Conservation (phyloP, 441 rosid species). For the Daphne laureola region DNA sequence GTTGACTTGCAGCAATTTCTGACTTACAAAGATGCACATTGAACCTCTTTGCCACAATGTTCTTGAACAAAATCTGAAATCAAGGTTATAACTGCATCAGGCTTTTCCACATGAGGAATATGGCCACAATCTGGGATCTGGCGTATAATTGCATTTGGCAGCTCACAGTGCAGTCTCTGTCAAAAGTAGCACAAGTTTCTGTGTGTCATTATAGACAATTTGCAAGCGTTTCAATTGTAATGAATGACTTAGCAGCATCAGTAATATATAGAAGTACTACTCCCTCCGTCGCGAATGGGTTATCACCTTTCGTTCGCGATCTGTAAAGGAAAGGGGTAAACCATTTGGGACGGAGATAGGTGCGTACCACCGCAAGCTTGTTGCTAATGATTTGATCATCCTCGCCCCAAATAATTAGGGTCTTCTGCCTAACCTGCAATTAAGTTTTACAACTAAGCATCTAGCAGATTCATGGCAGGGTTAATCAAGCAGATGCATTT, state of each 20-base stretch:
- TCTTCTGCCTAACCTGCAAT: constrained; percentile 57
- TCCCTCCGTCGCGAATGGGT: too few relatives aligned
- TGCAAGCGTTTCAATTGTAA: neutral
- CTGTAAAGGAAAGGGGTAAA: too few relatives aligned
- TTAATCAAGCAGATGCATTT: too few relatives aligned
- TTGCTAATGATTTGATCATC: constrained; percentile 67
- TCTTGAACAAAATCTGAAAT: constrained; percentile 46
- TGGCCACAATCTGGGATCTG: constrained; percentile 79
- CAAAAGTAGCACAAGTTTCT: neutral
- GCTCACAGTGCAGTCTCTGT: constrained; percentile 64
- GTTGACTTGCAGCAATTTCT: too few relatives aligned
- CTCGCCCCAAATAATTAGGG: constrained; percentile 80
- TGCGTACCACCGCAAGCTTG: constrained; percentile 62
- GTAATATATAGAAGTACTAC: neutral
- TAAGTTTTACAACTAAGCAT: constrained; percentile 7
- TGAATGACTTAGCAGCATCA: too few relatives aligned
- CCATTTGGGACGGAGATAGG: too few relatives aligned
- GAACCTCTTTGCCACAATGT: constrained; percentile 26
- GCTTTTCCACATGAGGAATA: constrained; percentile 78
- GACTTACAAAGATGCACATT: constrained; percentile 14
- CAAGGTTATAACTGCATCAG: constrained; percentile 42
- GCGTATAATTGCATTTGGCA: constrained; percentile 47
- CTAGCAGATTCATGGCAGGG: neutral
- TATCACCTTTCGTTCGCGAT: too few relatives aligned
- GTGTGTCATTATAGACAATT: neutral